Evolutionary conservation across 2,329 filamentous ascomycete genomes (phyloP).

Genomic region (Massarina eburnea): DNA sequence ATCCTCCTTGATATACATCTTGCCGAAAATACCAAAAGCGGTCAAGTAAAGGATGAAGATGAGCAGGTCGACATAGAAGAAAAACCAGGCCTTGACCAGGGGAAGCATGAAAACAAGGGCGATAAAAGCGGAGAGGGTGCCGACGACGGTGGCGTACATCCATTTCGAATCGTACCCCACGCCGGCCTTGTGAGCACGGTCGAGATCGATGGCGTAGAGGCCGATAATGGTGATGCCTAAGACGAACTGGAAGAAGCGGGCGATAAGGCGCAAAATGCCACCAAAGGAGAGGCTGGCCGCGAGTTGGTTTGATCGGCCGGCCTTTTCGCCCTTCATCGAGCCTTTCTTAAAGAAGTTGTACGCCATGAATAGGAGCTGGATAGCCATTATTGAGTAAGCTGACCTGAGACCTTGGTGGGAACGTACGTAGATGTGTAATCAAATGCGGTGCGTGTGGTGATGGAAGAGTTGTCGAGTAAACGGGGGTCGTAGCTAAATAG

Average conservation of each 20-base stretch:
- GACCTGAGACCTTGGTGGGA: slow-evolving; percentile 4
- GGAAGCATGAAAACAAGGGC: slow-evolving; percentile 65
- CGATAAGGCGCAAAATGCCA: slow-evolving; percentile 52
- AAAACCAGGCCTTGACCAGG: slow-evolving; percentile 50
- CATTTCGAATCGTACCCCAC: slow-evolving; percentile 40
- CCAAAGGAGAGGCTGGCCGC: slow-evolving; percentile 20
- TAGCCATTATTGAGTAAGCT: slow-evolving; percentile 3
- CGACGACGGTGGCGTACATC: slow-evolving; percentile 59
- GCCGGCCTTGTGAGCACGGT: slow-evolving; percentile 49
- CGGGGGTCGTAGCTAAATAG: neutral
- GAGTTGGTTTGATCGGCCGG: slow-evolving; percentile 22
- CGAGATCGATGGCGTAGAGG: slow-evolving; percentile 57
- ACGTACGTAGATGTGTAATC: slow-evolving; percentile 7
- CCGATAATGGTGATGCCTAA: slow-evolving; percentile 76
- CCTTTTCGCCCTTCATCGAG: slow-evolving; percentile 35
- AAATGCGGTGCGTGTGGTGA: neutral
- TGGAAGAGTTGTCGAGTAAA: neutral
- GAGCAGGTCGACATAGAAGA: slow-evolving; percentile 70
- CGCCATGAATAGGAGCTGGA: slow-evolving; percentile 24
- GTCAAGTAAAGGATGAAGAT: slow-evolving; percentile 76
- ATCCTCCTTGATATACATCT: slow-evolving; percentile 73
- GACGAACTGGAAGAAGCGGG: slow-evolving; percentile 77
- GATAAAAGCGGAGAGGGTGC: slow-evolving; percentile 21
- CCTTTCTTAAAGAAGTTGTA: slow-evolving; percentile 33
- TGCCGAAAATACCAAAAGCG: slow-evolving; percentile 81